Percentiles rank a stretch among this genome's conserved stretches.
These are phyloP conservation scores for Magnaporthiopsis rhizophila DNA, from an alignment of 2,329 filamentous ascomycete genomes.

Conservation along the genomic window DNA sequence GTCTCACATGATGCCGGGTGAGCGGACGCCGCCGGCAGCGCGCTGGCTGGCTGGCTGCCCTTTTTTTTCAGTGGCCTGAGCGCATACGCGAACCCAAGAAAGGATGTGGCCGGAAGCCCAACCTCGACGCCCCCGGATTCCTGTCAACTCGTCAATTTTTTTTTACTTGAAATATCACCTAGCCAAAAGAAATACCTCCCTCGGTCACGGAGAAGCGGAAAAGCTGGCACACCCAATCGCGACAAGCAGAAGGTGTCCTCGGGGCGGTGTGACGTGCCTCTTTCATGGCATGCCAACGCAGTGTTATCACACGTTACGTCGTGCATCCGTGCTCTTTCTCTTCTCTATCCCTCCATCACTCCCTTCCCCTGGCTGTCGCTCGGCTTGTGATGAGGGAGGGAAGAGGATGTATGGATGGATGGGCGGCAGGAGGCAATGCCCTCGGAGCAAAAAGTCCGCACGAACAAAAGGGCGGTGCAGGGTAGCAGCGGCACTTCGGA, in stretches of 20 bases:
- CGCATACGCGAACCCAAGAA: neutral
- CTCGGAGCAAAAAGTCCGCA: neutral
- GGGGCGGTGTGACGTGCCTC: neutral
- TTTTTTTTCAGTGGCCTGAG: neutral
- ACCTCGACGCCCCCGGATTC: neutral
- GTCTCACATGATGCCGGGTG: neutral
- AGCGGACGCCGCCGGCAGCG: too few relatives aligned
- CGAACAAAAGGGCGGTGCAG: neutral
- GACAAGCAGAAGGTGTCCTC: neutral
- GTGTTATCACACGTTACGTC: neutral
- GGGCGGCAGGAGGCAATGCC: too few relatives aligned
- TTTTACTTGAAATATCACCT: too few relatives aligned
- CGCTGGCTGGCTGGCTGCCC: neutral
- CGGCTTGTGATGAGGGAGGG: neutral
- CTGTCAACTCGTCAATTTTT: neutral
- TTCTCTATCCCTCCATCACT: too few relatives aligned
- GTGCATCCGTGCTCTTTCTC: neutral
- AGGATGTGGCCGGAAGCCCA: neutral
- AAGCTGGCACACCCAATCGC: neutral
- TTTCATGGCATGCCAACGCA: neutral
- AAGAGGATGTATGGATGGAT: too few relatives aligned
- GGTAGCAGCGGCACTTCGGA: neutral
- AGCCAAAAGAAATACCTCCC: too few relatives aligned
- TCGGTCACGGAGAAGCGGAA: neutral
- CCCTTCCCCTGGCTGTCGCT: neutral